These are phyloP conservation scores for Aspergillus sp. DNA, from an alignment of 2,329 filamentous ascomycete genomes.

Conservation along the genomic window DNA sequence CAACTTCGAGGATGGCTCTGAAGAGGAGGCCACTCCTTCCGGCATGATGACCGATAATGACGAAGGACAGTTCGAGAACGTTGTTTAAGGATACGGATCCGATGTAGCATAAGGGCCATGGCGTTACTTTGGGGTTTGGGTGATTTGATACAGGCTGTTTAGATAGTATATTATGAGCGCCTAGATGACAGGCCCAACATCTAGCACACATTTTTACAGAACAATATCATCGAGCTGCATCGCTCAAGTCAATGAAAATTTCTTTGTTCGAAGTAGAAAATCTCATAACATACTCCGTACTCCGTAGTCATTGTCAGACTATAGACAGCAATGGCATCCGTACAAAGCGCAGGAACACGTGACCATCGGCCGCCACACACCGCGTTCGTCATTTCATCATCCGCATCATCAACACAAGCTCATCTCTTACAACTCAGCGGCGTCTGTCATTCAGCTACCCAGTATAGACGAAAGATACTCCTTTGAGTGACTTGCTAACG, in stretches of 20 bases:
- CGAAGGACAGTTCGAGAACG: slow-evolving; percentile 77
- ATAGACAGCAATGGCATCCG: neutral
- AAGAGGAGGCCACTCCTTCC: slow-evolving; percentile 47
- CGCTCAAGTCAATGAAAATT: neutral
- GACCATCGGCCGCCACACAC: neutral
- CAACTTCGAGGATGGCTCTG: slow-evolving; percentile 53
- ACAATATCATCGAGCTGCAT: neutral
- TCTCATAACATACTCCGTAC: neutral
- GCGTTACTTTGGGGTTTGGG: slow-evolving; percentile 22
- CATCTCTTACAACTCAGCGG: neutral
- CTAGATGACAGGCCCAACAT: slow-evolving; percentile 8
- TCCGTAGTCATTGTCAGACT: neutral
- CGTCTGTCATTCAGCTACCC: neutral
- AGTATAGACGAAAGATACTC: neutral
- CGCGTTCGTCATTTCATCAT: slow-evolving; percentile 2
- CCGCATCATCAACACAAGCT: neutral
- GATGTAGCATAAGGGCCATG: slow-evolving; percentile 30
- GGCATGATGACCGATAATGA: slow-evolving; percentile 63
- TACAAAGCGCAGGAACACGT: neutral
- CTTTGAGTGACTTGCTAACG: slow-evolving; percentile 9
- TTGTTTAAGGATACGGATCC: slow-evolving; percentile 45
- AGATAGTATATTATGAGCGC: slow-evolving; percentile 9
- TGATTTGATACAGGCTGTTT: slow-evolving; percentile 16
- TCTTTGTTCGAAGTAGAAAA: neutral
- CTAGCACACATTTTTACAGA: neutral